Conservation (phyloP, 345 rosid species). For the Excoecaria cochinchinensis region DNA sequence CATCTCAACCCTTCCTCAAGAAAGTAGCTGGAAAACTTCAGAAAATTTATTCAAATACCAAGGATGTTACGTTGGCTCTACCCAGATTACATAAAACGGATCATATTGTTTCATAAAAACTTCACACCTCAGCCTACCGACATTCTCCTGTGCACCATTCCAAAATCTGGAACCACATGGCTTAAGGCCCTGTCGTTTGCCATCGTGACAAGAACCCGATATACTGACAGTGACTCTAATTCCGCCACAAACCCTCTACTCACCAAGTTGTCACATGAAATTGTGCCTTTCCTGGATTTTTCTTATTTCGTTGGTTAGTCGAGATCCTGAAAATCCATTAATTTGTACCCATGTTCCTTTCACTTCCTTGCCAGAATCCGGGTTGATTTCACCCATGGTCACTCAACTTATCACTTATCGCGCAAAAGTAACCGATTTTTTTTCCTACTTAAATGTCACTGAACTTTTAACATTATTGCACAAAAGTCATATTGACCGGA, state of each 20-base stretch:
- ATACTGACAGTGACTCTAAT: not conserved
- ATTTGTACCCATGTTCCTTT: too few relatives aligned
- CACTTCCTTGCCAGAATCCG: conserved; percentile 7
- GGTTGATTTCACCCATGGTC: too few relatives aligned
- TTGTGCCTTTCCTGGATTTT: not conserved
- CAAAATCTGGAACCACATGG: not conserved
- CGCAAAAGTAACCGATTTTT: too few relatives aligned
- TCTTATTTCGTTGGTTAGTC: not conserved
- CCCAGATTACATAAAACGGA: not conserved
- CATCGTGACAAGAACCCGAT: not conserved
- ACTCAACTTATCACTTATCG: too few relatives aligned
- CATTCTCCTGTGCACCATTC: not conserved
- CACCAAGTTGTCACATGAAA: not conserved
- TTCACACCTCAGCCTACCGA: conserved; percentile 9
- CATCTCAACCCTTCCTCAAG: conserved; percentile 1
- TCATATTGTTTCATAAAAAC: conserved; percentile 2
- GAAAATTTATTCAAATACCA: not conserved
- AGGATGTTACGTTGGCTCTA: conserved; percentile 8
- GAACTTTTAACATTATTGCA: too few relatives aligned
- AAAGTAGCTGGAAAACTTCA: not conserved
- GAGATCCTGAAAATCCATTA: too few relatives aligned
- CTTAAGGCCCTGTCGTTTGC: not conserved
- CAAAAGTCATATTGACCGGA: too few relatives aligned
- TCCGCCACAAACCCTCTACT: not conserved
- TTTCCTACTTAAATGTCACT: too few relatives aligned